Percentiles rank a stretch among this genome's conserved stretches.
Conservation (phyloP, 2,329 filamentous ascomycete genomes). For the Mycosphaerella sp. region DNA sequence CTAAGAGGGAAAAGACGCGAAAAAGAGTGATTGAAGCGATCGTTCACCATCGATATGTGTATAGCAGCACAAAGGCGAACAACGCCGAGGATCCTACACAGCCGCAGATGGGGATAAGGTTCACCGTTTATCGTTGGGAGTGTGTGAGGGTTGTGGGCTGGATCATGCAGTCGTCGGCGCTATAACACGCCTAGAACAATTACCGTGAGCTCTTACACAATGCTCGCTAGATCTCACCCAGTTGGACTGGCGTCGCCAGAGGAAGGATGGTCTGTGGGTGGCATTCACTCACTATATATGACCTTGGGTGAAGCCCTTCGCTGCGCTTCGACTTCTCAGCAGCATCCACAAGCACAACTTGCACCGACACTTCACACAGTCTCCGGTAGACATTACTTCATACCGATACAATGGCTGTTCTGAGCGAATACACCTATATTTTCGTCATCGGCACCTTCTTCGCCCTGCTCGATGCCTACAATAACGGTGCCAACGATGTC, state of each 20-base stretch:
- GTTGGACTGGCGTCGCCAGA: background rate
- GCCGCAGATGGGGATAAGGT: background rate
- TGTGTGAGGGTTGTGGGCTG: background rate
- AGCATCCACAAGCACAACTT: background rate
- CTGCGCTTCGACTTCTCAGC: background rate
- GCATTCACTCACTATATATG: background rate
- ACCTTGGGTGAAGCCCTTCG: background rate
- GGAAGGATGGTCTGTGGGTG: background rate
- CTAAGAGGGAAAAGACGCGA: background rate
- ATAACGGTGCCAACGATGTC: slow-evolving; percentile 60
- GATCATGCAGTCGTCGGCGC: slow-evolving; percentile 3
- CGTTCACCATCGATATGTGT: background rate
- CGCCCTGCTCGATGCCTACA: slow-evolving; percentile 61
- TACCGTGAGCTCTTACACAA: slow-evolving; percentile 1
- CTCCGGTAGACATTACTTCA: slow-evolving; percentile 1
- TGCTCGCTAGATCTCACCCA: slow-evolving; percentile 4
- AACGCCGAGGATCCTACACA: background rate
- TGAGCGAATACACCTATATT: slow-evolving; percentile 56
- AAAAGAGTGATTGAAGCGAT: background rate
- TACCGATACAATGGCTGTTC: slow-evolving; percentile 28
- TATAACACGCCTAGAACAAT: slow-evolving; percentile 6
- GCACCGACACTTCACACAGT: background rate
- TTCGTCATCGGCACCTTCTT: slow-evolving; percentile 60
- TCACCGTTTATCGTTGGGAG: background rate
- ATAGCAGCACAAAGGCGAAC: background rate